These are phyloP conservation scores for Lactarius hengduanensis DNA, from an alignment of 768 basidiomycete genomes.

Conservation along the genomic window DNA sequence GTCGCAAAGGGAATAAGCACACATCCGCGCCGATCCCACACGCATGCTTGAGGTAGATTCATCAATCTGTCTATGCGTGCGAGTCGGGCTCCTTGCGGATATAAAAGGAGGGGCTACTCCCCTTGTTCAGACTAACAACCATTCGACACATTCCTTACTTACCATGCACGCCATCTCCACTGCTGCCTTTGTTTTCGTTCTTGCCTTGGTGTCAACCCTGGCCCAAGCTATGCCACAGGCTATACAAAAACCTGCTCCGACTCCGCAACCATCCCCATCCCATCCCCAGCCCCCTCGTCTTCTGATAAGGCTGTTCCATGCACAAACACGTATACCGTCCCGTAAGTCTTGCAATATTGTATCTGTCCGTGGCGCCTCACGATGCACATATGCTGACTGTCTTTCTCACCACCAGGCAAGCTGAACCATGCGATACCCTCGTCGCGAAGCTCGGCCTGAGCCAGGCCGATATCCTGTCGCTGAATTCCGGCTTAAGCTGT, in stretches of 20 bases:
- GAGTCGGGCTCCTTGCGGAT: not conserved
- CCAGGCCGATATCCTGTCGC: not conserved
- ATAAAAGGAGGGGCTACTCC: not conserved
- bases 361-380: no score
- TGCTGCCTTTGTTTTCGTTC: conserved; percentile 2
- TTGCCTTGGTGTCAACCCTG: conserved; percentile 4
- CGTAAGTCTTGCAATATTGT: not conserved
- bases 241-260: no score
- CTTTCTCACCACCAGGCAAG: not conserved
- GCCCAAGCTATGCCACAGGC: not conserved
- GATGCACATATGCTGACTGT: not conserved
- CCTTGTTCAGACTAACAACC: not conserved
- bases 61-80: not conserved
- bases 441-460: not conserved
- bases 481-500: conserved; percentile 19
- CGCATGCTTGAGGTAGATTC: not conserved
- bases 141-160: not conserved
- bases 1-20: not conserved
- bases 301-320: not conserved
- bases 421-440: conserved; percentile 11
- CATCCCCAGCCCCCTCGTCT: no score
- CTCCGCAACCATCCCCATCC: no score
- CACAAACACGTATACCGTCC: not conserved
- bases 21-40: not conserved
- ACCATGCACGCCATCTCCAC: conserved; percentile 11